Evolutionary conservation across 148 eudicot genomes (phyloP).

Genomic region (Fagopyrum esculentum): DNA sequence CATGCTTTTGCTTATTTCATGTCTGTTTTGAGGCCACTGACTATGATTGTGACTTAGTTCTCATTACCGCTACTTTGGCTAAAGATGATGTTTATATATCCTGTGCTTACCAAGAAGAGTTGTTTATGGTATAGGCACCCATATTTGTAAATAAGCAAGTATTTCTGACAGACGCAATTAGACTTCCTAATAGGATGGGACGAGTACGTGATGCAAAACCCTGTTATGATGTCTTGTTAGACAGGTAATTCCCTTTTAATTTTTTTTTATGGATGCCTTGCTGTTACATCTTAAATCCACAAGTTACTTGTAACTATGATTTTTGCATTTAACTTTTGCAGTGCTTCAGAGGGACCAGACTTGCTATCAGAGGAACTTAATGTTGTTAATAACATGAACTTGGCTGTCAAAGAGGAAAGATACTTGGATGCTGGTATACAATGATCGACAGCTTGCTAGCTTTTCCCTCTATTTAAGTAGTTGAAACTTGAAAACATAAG

Average conservation of each 20-base stretch:
- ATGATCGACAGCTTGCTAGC: neutral
- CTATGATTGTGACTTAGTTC: neutral
- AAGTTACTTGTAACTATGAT: neutral
- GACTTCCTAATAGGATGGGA: slow-evolving; percentile 39
- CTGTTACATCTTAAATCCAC: neutral
- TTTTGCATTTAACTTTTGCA: slow-evolving; percentile 20
- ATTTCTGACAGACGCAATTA: slow-evolving; percentile 60
- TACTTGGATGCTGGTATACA: slow-evolving; percentile 69
- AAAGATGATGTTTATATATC: slow-evolving; percentile 7
- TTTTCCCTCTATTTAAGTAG: neutral
- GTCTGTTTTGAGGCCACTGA: neutral
- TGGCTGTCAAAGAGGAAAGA: slow-evolving; percentile 67
- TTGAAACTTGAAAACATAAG: neutral
- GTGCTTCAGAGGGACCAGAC: slow-evolving; percentile 73
- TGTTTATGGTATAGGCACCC: slow-evolving; percentile 41
- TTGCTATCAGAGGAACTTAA: slow-evolving; percentile 47
- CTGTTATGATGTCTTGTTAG: slow-evolving; percentile 56
- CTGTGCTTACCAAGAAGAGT: neutral
- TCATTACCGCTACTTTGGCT: neutral
- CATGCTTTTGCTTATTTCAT: neutral
- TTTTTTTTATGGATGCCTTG: neutral
- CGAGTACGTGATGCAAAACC: slow-evolving; percentile 34
- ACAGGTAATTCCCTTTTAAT: slow-evolving; percentile 38
- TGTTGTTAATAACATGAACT: slow-evolving; percentile 44
- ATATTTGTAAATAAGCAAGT: slow-evolving; percentile 61